phyloP scores from a whole-genome alignment of 2,329 filamentous ascomycete genomes.

The Aspergillus sp. region DNA sequence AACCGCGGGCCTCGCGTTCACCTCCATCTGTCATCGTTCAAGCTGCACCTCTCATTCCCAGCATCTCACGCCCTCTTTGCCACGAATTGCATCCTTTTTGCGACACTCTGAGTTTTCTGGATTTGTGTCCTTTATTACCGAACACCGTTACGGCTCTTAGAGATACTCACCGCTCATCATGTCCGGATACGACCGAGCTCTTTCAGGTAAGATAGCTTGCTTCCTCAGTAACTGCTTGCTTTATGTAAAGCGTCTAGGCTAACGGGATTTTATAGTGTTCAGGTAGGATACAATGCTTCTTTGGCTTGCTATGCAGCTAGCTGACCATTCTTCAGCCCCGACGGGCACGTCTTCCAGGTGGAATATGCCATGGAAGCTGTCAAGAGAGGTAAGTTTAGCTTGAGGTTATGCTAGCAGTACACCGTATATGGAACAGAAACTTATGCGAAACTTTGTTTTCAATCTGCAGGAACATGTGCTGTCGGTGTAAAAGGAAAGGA shows the following conservation, averaged over 20 bases:
- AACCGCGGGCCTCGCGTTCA: conserved; percentile 28
- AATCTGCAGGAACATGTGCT: conserved; percentile 78
- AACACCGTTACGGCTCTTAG: not conserved
- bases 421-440: conserved; percentile 15
- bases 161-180: conserved; percentile 46
- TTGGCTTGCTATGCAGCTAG: conserved; percentile 19
- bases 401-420: conserved; percentile 7
- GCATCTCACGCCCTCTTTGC: conserved; percentile 13
- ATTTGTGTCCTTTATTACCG: conserved; percentile 9
- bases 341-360: conserved; percentile 99
- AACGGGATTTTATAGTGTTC: conserved; percentile 68
- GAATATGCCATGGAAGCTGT: conserved; percentile 99
- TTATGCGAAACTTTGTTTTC: conserved; percentile 15
- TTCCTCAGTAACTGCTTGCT: conserved; percentile 8
- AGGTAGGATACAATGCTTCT: conserved; percentile 52
- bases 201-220: conserved; percentile 74
- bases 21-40: conserved; percentile 27
- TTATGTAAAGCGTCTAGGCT: conserved; percentile 29
- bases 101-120: not conserved
- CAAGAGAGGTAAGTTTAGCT: conserved; percentile 72
- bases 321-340: conserved; percentile 71
- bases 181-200: conserved; percentile 97
- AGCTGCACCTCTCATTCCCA: conserved; percentile 12
- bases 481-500: conserved; percentile 95
- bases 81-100: conserved; percentile 17